Base-by-base conservation (phyloP, 2,329 filamentous ascomycete genomes). In the Pezicula carpinea region DNA sequence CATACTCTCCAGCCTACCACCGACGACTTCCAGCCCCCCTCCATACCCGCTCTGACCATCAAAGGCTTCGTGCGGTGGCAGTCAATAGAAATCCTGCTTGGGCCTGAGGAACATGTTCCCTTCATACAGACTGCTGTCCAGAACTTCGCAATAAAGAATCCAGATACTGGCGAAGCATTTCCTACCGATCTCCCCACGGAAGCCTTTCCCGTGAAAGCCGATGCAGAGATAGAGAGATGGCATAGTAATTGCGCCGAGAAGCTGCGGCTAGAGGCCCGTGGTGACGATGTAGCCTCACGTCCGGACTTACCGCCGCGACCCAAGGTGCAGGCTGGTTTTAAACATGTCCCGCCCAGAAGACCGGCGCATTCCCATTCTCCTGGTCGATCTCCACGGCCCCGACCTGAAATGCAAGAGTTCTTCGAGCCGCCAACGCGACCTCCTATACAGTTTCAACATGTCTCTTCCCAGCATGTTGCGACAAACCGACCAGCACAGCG, bases 41-140 rank as follows among this genome's bases (percentile, higher is more conserved):
- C 79, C 0, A 78, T 96, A 35, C 93, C 93, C 0, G 88, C 90
- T 13, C 71, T 99, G 47, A 95, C 92, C 31, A 74, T 78, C 0
- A 80, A 82, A 60, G 93, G 93, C 34, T 99, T 95, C 65, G 87
- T 92, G 36, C 83, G 89, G 64, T 99, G 92, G 92, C 86, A 96
- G 70, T 89, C 88, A 0, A 87, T 97, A 46, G 89, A 97, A 69
- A 77, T 96, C 18, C 72, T 97, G 31, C 77, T 97, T 2, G 87
- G 84, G 2, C 93, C 93, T 0, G 85, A 93, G 56, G 88, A 95
- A 59, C 91, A 97, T 69, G 86, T 90, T 1, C 81, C 82, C 0
- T 92, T 90, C 58, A 67, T 99, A 19, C 89, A 93, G 59, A 83
- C 80, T 59, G 89, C 90, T 0, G 86, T 95, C 3, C 77, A 77